Evolutionary conservation across 352 stramenopile species (phyloP).

Genomic region (Bremia lactucae): DNA sequence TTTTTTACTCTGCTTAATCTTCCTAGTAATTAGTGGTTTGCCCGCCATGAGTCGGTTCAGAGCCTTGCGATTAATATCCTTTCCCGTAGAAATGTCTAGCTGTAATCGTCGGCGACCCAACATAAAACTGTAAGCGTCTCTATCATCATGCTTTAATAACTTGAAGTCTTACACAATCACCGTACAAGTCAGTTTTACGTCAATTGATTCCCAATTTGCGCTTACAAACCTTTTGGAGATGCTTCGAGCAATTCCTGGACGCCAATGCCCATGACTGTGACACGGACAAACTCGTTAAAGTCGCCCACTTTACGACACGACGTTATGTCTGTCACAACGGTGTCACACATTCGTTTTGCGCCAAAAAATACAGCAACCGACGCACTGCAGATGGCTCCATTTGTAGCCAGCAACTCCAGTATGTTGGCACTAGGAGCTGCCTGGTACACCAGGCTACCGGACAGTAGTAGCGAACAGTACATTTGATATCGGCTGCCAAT

Average conservation of each 20-base stretch:
- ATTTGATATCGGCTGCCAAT: slow-evolving; percentile 54
- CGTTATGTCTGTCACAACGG: slow-evolving; percentile 58
- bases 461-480: slow-evolving; percentile 60
- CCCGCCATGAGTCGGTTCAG: slow-evolving; percentile 60
- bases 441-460: slow-evolving; percentile 50
- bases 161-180: slow-evolving; percentile 36
- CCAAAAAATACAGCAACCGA: slow-evolving; percentile 60
- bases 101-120: slow-evolving; percentile 38
- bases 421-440: slow-evolving; percentile 41
- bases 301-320: slow-evolving; percentile 54
- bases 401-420: slow-evolving; percentile 31
- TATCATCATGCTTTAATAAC: slow-evolving; percentile 36
- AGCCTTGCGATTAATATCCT: slow-evolving; percentile 48
- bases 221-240: slow-evolving; percentile 27
- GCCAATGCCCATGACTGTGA: slow-evolving; percentile 32
- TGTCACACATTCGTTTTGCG: slow-evolving; percentile 57
- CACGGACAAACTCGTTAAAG: slow-evolving; percentile 48
- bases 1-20: slow-evolving; percentile 57
- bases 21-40: slow-evolving; percentile 56
- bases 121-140: slow-evolving; percentile 52
- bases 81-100: slow-evolving; percentile 41
- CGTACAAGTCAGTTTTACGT: slow-evolving; percentile 1
- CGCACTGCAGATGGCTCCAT: slow-evolving; percentile 51
- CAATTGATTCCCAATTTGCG: neutral
- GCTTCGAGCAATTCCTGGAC: slow-evolving; percentile 39